Base-by-base conservation (phyloP, 169 alveolate genomes). In the Plasmodium billcollinsi region DNA sequence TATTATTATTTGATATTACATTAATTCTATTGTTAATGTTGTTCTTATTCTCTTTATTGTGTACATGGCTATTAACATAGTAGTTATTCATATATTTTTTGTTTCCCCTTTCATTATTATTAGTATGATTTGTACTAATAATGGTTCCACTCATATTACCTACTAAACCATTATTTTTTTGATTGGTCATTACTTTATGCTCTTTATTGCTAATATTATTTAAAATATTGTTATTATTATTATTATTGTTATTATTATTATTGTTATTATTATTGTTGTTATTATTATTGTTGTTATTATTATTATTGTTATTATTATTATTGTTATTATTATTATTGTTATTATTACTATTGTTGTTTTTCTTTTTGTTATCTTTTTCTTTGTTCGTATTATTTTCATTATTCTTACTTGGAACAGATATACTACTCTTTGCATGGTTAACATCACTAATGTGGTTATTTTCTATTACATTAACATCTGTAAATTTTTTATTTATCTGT, bases 151-250 rank as follows among this genome's bases (percentile, higher is more conserved):
- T 54, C 24, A 39, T 56, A 62, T 62, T 62, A 9, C 33, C 20
- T 12, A 56, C 24, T 6, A 56, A 52, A 52, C 62, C 33, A 62
- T 62, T 62, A 24, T 20, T 18, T 24, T 62, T 39, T 39, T 39
- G 47, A 39, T 39, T 39, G 47, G 11, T 39, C 5, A 39, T 39
- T 5, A 39, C 47, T 39, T 39, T 62, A 62, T 15, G 3, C 39
- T 62, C 71, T 24, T 62, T 62, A 62, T 24, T 20, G 14, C 14
- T 62, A 21, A 14, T 7, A 62, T 62, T 62, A 62, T 62, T 62
- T 56, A 21, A 2, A 18, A 15, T 39, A 15, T 69, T 69, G 12
- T 69, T 43, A 69, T 33, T 67, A 6, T 14, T 67, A 0, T 45
- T 45, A 14, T 20, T 67, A 7, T 67, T 67, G 45, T 67, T 45